Base-by-base conservation (phyloP, 2,329 filamentous ascomycete genomes). In the Microdochium nivale region DNA sequence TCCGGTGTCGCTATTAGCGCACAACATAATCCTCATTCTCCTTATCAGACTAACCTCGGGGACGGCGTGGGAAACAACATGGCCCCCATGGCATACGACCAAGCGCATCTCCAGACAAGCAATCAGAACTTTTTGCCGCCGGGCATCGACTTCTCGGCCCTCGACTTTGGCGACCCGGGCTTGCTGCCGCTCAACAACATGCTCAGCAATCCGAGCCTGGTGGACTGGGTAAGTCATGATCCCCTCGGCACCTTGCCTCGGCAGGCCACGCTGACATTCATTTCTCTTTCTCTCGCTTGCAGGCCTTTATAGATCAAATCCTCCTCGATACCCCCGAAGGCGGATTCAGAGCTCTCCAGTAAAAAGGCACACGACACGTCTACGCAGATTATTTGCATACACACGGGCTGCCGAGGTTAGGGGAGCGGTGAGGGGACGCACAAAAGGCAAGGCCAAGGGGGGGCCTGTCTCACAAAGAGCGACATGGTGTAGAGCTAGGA, bases 181-280 rank as follows among this genome's bases (percentile, higher is more conserved):
- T 13, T 44, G 40, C 19, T 64, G n/a, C 62, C 67, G 5, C 53
- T 73, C 4, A 70, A 74, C 21, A 65, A 57, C 50, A 64, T 72
- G 25, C 58, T 73, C 33, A 63, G 60, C 33, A 60, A 62, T 35
- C 56, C 61, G 0, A 63, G 63, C 23, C 58, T 63, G 16, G 59
- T 72, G 37, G 70, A 75, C 52, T 75, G 71, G 71, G 71, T 71
- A 63, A 54, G 40, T 44, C 23, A 21, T n/a, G n/a, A n/a, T n/a
- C n/a, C n/a, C n/a, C n/a, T n/a, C n/a, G n/a, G n/a, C n/a, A n/a
- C n/a, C n/a, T n/a, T n/a, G n/a, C n/a, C n/a, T n/a, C n/a, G n/a
- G n/a, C n/a, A n/a, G n/a, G n/a, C n/a, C n/a, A n/a, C n/a, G n/a
- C n/a, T n/a, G n/a, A 23, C 23, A 30, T 32, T 13, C 19, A 35